Conservation (phyloP, 2,329 filamentous ascomycete genomes). For the Xylariaceae sp. region DNA sequence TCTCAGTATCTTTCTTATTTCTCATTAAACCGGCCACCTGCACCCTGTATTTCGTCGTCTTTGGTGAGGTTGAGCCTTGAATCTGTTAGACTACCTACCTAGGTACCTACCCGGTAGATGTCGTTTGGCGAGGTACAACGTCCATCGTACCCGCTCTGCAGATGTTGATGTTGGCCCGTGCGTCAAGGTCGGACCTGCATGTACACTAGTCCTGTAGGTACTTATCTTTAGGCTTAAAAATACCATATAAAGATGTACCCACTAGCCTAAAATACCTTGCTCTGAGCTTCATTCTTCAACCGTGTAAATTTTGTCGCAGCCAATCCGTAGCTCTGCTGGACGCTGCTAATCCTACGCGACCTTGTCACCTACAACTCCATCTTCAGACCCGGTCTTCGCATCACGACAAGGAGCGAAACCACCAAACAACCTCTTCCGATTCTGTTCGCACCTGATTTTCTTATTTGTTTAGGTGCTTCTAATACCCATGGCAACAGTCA, state of each 20-base stretch:
- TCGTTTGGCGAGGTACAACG: too few species aligned
- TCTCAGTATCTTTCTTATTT: too few species aligned
- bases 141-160: too few species aligned
- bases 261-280: too few species aligned
- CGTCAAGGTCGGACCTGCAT: neutral
- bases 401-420: constrained; percentile 2
- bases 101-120: too few species aligned
- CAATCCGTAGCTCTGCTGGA: neutral
- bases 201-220: too few species aligned
- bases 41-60: too few species aligned
- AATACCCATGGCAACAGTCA: neutral
- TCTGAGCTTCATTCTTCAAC: neutral
- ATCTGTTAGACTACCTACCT: too few species aligned
- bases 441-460: neutral
- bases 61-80: too few species aligned
- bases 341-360: neutral
- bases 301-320: neutral
- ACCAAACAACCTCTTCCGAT: neutral
- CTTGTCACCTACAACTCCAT: neutral
- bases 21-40: too few species aligned
- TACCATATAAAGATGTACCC: too few species aligned
- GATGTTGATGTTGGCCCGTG: neutral
- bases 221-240: too few species aligned
- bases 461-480: neutral
- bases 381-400: neutral